phyloP scores from a whole-genome alignment of 2,329 filamentous ascomycete genomes.

The Nannizziopsis barbatae region DNA sequence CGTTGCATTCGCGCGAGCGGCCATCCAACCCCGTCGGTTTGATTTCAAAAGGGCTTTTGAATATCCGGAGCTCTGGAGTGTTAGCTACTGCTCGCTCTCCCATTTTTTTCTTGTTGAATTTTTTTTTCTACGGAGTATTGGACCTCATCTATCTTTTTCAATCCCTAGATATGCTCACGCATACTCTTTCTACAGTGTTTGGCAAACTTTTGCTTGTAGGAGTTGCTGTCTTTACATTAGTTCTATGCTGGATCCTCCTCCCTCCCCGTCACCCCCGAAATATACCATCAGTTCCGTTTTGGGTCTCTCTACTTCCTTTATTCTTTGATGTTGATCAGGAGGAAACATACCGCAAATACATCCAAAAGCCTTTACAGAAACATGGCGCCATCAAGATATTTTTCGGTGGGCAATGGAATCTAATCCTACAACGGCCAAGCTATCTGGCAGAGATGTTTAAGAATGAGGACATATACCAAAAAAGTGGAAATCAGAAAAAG shows the following conservation, averaged over 20 bases:
- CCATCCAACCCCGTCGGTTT: no score
- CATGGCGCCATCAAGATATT: conserved; percentile 40
- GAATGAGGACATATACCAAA: conserved; percentile 25
- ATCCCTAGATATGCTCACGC: not conserved
- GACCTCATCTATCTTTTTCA: not conserved
- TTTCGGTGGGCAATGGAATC: conserved; percentile 41
- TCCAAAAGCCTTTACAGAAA: conserved; percentile 17
- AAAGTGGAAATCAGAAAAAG: conserved; percentile 35
- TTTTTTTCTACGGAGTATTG: not conserved
- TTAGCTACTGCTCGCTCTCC: no score
- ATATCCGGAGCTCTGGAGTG: no score
- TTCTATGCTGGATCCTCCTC: not conserved
- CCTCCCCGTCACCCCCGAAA: not conserved
- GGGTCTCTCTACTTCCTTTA: not conserved
- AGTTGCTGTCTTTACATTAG: not conserved
- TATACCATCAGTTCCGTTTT: conserved; percentile 3
- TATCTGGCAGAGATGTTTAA: conserved; percentile 34
- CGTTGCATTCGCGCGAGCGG: no score
- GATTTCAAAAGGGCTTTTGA: no score
- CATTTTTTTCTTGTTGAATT: not conserved
- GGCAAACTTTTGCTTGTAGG: not conserved
- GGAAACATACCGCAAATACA: not conserved
- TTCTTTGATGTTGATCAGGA: conserved; percentile 3
- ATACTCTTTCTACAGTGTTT: not conserved
- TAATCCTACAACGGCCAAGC: conserved; percentile 37